Conservation (phyloP, 2,329 filamentous ascomycete species). For the Annulohypoxylon truncatum region DNA sequence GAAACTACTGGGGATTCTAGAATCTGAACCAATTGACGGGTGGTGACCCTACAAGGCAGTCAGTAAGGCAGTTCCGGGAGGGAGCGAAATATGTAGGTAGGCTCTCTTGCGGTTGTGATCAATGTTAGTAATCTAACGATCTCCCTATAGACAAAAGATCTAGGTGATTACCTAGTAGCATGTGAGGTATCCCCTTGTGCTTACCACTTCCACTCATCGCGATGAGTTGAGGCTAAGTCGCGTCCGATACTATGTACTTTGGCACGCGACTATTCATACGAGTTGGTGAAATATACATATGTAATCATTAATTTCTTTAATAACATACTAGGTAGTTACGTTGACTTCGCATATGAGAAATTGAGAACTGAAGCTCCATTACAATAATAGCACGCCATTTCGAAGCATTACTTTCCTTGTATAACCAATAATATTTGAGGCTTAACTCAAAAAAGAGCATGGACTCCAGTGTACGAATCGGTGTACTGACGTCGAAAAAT, state of each 20-base stretch:
- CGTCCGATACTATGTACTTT: neutral
- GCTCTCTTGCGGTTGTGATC: slow-evolving; percentile 3
- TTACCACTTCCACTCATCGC: neutral
- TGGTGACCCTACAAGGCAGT: slow-evolving; percentile 31
- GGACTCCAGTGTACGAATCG: neutral
- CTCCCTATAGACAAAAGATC: slow-evolving; percentile 4
- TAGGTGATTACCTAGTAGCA: neutral
- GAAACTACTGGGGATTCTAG: slow-evolving; percentile 11
- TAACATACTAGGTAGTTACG: neutral
- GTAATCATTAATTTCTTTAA: neutral
- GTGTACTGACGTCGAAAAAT: neutral
- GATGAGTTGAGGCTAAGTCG: neutral
- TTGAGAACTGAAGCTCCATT: neutral
- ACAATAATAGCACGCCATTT: neutral
- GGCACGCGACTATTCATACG: neutral
- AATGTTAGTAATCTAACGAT: neutral
- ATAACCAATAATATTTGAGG: neutral
- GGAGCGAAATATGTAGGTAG: slow-evolving; percentile 11
- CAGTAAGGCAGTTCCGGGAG: slow-evolving; percentile 29
- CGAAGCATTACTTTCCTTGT: neutral
- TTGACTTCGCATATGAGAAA: neutral
- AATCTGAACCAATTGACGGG: slow-evolving; percentile 16
- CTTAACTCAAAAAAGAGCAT: neutral
- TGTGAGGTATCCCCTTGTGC: neutral
- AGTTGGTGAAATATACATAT: neutral